These are phyloP conservation scores for Cenchrus americanus DNA, from an alignment of 176 grass and related monocot genomes.

Conservation along the genomic window DNA sequence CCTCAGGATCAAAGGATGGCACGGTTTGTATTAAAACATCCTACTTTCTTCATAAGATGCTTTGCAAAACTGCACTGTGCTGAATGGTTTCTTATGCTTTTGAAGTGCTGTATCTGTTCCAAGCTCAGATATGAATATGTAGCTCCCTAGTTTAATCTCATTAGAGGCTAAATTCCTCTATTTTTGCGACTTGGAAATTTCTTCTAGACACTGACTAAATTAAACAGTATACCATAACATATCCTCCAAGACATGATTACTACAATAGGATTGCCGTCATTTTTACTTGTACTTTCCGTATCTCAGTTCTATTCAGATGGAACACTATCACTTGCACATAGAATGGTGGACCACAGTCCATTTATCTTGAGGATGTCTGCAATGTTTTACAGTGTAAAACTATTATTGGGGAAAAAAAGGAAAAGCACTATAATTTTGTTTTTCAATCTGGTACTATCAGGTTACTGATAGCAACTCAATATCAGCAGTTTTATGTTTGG, in stretches of 20 bases:
- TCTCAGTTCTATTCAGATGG: neutral
- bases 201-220: neutral
- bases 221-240: neutral
- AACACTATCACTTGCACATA: slow-evolving; percentile 1
- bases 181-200: neutral
- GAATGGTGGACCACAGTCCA: neutral
- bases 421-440: neutral
- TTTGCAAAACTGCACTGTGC: slow-evolving; percentile 8
- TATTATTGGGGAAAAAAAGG: neutral
- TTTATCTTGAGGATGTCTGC: neutral
- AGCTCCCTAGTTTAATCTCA: neutral
- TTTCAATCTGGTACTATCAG: neutral
- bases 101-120: neutral
- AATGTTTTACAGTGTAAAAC: slow-evolving; percentile 6
- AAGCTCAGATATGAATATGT: slow-evolving; percentile 23
- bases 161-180: neutral
- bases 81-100: slow-evolving; percentile 14
- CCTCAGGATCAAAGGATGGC: slow-evolving; percentile 97
- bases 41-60: slow-evolving; percentile 1
- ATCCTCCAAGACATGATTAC: neutral
- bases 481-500: neutral
- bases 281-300: neutral
- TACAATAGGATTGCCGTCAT: neutral
- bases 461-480: slow-evolving; percentile 14
- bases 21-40: slow-evolving; percentile 63